phyloP scores from a whole-genome alignment of 139 green algal genomes.

The Klebsormidium nitens region DNA sequence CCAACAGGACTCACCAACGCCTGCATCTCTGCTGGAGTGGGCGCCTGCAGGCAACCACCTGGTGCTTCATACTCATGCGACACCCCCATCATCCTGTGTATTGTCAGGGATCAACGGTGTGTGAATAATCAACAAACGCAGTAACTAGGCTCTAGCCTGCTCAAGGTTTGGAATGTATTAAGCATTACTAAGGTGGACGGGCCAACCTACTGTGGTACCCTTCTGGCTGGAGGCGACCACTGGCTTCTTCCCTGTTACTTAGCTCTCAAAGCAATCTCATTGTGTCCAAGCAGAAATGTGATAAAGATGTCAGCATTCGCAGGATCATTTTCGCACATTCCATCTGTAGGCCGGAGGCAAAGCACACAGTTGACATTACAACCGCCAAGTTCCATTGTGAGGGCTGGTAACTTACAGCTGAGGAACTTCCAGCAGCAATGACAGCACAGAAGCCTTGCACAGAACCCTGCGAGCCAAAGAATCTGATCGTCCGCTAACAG shows the following conservation, averaged over 20 bases:
- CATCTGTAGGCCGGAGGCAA: not conserved
- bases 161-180: not conserved
- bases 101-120: not conserved
- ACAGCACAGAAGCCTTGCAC: too few relatives aligned
- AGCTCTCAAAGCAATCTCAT: not conserved
- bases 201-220: not conserved
- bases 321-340: too few relatives aligned
- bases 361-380: not conserved
- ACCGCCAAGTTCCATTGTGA: conserved; percentile 1
- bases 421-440: too few relatives aligned
- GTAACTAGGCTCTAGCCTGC: not conserved
- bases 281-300: not conserved
- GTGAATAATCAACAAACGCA: not conserved
- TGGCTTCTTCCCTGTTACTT: not conserved
- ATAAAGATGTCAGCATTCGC: not conserved
- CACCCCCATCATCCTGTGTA: not conserved
- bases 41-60: conserved; percentile 38
- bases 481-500: conserved; percentile 10
- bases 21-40: conserved; percentile 46
- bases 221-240: not conserved
- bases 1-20: conserved; percentile 60
- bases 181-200: not conserved
- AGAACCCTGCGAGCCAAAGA: not conserved
- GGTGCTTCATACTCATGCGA: not conserved
- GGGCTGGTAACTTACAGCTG: too few relatives aligned